Evolutionary conservation across 2,329 filamentous ascomycete species (phyloP), one percentile per base, ranked within the genome.

Genomic region (Hyphodiscus sp.): DNA sequence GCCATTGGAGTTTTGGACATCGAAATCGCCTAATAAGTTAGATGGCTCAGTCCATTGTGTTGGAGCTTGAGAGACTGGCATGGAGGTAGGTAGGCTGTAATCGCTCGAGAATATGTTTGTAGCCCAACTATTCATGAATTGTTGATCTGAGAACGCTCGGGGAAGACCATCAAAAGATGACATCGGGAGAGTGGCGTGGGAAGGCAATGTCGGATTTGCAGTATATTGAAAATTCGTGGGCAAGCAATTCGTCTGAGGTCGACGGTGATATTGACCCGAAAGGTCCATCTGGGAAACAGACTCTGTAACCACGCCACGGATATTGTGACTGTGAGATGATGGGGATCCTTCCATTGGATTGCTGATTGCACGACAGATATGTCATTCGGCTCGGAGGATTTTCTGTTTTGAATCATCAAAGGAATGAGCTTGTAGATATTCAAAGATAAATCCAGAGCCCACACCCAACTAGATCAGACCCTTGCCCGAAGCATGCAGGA

Each of bases 351-450:
- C 49, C 58, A 23, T 52, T 60, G 54, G 57, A 59, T 62, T 63
- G 60, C 53, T 60, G 55, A 63, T 61, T 65, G 60, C 64, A 58
- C 49, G 53, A 63, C 63, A 53, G 52, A 44, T 57, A 46, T 56
- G 52, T 55, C 56, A 52, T 45, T 53, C 53, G 58, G 63, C 45
- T 63, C 62, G 62, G 64, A 65, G 59, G 58, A 55, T 63, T 65
- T 55, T 33, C 29, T 7, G 13, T 7, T 15, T 38, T 38, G 56
- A 62, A 62, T 56, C 54, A 63, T 55, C 59, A 66, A 64, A 63
- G 64, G 60, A 57, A 52, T 57, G 52, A 54, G 52, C 55, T 59
- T 59, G 57, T 63, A 65, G 63, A 65, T 67, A 67, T 66, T 63
- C 56, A 60, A 61, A 49, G 55, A 55, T 47, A 58, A 47, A 29